Evolutionary conservation across 345 rosid species (phyloP).

Genomic region (Eucalyptus grandis): DNA sequence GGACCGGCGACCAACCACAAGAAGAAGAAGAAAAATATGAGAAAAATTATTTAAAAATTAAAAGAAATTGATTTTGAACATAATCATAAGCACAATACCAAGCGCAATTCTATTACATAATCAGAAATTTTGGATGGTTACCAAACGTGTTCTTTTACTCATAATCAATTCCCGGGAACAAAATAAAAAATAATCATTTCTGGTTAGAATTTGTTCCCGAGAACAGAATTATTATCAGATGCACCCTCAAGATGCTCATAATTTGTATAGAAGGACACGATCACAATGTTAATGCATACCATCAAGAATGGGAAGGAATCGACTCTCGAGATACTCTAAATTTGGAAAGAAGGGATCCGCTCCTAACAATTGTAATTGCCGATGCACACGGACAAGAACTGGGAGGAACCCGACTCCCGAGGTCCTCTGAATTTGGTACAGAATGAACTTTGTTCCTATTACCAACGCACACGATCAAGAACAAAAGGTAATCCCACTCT

Average conservation of each 20-base stretch:
- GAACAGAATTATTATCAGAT: too few relatives aligned
- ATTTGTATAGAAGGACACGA: background rate
- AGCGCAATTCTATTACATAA: too few relatives aligned
- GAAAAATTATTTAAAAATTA: too few relatives aligned
- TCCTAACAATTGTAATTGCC: background rate
- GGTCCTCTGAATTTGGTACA: background rate
- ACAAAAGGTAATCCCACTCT: background rate
- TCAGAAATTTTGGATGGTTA: too few relatives aligned
- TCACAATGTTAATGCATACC: background rate
- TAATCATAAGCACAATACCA: too few relatives aligned
- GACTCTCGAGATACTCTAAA: background rate
- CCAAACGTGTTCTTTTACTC: too few relatives aligned
- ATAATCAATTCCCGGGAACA: too few relatives aligned
- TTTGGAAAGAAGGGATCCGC: background rate
- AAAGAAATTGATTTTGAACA: too few relatives aligned
- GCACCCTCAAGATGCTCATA: fast-evolving
- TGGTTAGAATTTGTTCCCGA: too few relatives aligned
- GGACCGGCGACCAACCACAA: too few relatives aligned
- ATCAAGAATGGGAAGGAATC: background rate
- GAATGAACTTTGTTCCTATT: background rate
- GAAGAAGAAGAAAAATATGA: too few relatives aligned
- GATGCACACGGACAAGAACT: background rate
- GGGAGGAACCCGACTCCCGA: background rate
- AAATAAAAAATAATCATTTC: too few relatives aligned
- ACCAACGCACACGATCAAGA: background rate